Base-by-base conservation (phyloP, 805 yeast species). In the Candida bentonensis region DNA sequence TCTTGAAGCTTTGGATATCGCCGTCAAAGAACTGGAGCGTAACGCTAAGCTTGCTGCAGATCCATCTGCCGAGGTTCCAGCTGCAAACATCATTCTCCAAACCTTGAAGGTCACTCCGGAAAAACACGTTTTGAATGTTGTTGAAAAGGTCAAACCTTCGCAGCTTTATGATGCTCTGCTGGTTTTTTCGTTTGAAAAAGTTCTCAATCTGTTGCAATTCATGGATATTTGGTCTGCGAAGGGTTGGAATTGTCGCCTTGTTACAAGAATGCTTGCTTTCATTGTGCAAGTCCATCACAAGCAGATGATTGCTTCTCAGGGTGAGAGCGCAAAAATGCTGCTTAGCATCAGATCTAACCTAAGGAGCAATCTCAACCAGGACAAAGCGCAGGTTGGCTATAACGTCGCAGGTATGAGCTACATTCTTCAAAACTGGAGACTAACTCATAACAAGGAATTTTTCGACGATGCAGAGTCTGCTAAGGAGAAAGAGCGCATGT, bases 91-190 rank as follows among this genome's bases (percentile, higher is more conserved):
- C 2, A 69, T 92, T n/a, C 67, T 92, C 41, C 64, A 74, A 39
- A 94, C 95, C 2, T 69, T 82, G 49, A 73, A 75, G 42, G 70
- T 81, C 48, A 64, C 74, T 3, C 94, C 96, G 1, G 82, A 78
- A 46, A 76, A 78, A 48, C 82, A 89, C 55, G 88, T 92, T 21
- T 68, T 89, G 64, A 79, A 79, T 40, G 78, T 79, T 0, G 60
- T 89, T 15, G 57, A 67, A 28, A 78, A 77, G 55, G 84, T 92
- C 59, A 81, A 73, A 53, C 76, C 95, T 0, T 73, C 94, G 0
- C 95, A 89, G 55, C 65, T 92, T 27, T 96, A 89, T 54, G 99
- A 92, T 63, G 95, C 97, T 1, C 69, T 92, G 45, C 64, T 92
- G 41, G 94, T 92, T 1, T 68, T 92, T 44, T 96, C 98, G 25